phyloP scores from a whole-genome alignment of 192 early-diverging fungal genomes.

The Thamnidium elegans region DNA sequence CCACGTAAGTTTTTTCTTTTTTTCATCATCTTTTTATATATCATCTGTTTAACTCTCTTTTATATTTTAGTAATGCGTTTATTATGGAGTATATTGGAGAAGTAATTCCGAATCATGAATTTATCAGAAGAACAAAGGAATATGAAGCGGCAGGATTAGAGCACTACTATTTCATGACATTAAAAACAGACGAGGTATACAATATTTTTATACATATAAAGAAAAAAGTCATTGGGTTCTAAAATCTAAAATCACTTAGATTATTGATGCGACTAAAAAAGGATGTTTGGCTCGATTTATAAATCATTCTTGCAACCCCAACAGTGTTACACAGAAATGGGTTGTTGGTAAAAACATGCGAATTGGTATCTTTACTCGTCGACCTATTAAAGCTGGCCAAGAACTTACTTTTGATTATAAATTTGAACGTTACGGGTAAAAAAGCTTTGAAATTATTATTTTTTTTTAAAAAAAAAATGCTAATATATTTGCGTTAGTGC shows the following conservation, averaged over 20 bases:
- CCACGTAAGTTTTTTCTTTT: constrained; percentile 46
- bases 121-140: constrained; percentile 76
- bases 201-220: background rate
- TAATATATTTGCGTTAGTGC: constrained; percentile 44
- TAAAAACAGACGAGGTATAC: constrained; percentile 81
- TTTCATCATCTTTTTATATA: background rate
- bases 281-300: constrained; percentile 95
- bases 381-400: constrained; percentile 69
- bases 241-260: constrained; percentile 34
- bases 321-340: constrained; percentile 96
- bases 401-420: constrained; percentile 99
- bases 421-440: constrained; percentile 89
- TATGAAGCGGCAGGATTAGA: constrained; percentile 78
- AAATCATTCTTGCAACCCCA: constrained; percentile 97
- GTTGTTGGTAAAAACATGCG: constrained; percentile 84
- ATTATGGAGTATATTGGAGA: constrained; percentile 99
- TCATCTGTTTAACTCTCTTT: background rate
- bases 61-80: constrained; percentile 66
- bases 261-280: constrained; percentile 92
- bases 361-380: constrained; percentile 94
- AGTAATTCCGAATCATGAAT: constrained; percentile 78
- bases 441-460: background rate
- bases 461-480: background rate
- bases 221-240: background rate
- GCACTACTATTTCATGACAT: constrained; percentile 99